A percentile compares a stretch with the other conserved stretches of the same genome.
phyloP scores from a whole-genome alignment of 208 protist species.

The Trypanosoma rangeli region DNA sequence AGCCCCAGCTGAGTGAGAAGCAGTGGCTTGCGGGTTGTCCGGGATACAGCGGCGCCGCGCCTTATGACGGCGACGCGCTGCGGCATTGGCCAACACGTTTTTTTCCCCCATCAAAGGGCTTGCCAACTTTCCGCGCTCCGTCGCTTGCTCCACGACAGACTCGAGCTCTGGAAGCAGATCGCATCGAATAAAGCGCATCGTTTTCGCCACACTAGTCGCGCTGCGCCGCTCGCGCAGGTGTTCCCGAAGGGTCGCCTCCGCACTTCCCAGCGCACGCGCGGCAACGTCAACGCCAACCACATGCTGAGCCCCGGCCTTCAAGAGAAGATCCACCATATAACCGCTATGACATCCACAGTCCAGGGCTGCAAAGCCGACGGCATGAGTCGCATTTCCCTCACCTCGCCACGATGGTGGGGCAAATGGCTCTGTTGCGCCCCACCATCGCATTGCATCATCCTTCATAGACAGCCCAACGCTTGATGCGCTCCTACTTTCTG shows the following conservation, averaged over 20 bases:
- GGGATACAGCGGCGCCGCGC: conserved; percentile 16
- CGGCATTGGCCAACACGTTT: conserved; percentile 18
- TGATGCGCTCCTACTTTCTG: not conserved
- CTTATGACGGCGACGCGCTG: conserved; percentile 27
- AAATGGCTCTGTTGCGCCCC: conserved; percentile 52
- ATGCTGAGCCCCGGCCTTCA: conserved; percentile 53
- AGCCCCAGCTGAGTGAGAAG: not conserved
- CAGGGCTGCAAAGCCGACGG: conserved; percentile 46
- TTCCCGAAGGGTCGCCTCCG: conserved; percentile 65
- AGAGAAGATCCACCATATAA: conserved; percentile 58
- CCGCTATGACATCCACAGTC: conserved; percentile 81
- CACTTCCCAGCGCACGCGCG: conserved; percentile 39
- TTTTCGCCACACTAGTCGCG: conserved; percentile 11
- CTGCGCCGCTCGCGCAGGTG: conserved; percentile 44
- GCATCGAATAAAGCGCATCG: conserved; percentile 30
- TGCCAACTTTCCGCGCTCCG: not conserved
- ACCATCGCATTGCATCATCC: conserved; percentile 35
- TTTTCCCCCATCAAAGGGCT: not conserved
- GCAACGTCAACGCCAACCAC: conserved; percentile 57
- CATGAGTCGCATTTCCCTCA: not conserved
- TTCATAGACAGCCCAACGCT: not conserved
- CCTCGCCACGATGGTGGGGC: conserved; percentile 21
- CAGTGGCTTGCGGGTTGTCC: conserved; percentile 1
- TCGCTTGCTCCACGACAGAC: not conserved
- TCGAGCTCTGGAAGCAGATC: conserved; percentile 22